Evolutionary conservation across 1,284 basidiomycete genomes (phyloP), one percentile per base, ranked within the genome.

Genomic region (Trametes versicolor): DNA sequence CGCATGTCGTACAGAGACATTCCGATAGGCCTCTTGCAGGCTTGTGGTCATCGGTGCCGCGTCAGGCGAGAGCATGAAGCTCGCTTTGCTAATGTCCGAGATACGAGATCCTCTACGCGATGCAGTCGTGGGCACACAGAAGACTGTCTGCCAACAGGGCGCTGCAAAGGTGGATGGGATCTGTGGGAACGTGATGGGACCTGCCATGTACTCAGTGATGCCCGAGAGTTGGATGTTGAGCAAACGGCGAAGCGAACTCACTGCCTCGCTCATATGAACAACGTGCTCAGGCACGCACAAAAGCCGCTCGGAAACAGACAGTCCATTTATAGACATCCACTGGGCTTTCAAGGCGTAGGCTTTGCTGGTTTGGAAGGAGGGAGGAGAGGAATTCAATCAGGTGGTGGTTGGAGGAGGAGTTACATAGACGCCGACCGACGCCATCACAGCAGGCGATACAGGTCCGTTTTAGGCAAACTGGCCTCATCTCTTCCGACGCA

Each of bases 161-260:
- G 8, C 10, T 41, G 58, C 37, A 52, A 13, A 23, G 19, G 21
- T 10, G 27, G 25, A 29, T 52, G 39, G 21, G 39, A 32, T 32
- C 48, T 52, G 37, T 59, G 37, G 32, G 58, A 49, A 25, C 19
- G 25, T 59, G 58, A 59, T 59, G 58, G 49, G 49, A 59, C 49
- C 49, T 59, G 57, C 34, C 29, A 32, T 32, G 29, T 32, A 32
- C 29, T 32, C 34, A 43, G 50, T 41, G 49, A 52, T 51, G 49
- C 19, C 25, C 41, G 41, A 43, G 34, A 19, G 32, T 32, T 23
- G 48, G 25, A 7, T 43, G 19, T 10, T 29, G 25, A 32, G 29
- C 29, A 29, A 6, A 32, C 12, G 27, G 19, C 17, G 50, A 25
- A 21, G 10, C 6, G 9, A 9, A 48, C 41, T 43, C 41, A 43